Conservation (phyloP, 345 rosid genomes). For the Excoecaria cochinchinensis region DNA sequence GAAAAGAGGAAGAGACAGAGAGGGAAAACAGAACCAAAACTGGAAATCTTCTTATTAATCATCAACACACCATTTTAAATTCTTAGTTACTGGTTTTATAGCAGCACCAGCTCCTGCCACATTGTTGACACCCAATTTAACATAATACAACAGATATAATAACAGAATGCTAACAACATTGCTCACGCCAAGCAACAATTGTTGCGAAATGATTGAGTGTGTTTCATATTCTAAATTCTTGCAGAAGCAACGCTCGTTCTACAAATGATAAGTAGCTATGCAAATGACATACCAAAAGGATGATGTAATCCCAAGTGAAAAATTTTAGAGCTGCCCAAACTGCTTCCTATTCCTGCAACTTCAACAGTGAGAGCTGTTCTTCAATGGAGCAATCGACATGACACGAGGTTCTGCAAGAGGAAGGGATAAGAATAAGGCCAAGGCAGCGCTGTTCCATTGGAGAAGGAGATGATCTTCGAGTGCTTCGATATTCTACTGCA, state of each 20-base stretch:
- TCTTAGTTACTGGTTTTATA: too few species aligned
- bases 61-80: too few species aligned
- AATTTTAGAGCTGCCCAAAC: not conserved
- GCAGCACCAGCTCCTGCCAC: not conserved
- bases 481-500: constrained; percentile 78
- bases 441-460: constrained; percentile 86
- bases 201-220: too few species aligned
- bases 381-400: constrained; percentile 54
- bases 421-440: constrained; percentile 76
- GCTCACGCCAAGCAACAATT: too few species aligned
- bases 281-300: too few species aligned
- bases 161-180: not conserved
- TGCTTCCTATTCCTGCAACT: constrained; percentile 29
- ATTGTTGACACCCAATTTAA: not conserved
- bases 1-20: not conserved
- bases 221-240: not conserved
- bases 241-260: not conserved
- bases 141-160: too few species aligned
- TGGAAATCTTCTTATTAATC: not conserved
- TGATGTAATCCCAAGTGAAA: not conserved
- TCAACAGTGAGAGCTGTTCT: constrained; percentile 33
- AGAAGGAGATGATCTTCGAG: constrained; percentile 70
- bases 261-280: not conserved
- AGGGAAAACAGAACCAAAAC: not conserved
- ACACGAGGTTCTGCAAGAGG: constrained; percentile 61